These are phyloP conservation scores for Curvularia sp. DNA, from an alignment of 2,329 filamentous ascomycete species.

Conservation along the genomic window DNA sequence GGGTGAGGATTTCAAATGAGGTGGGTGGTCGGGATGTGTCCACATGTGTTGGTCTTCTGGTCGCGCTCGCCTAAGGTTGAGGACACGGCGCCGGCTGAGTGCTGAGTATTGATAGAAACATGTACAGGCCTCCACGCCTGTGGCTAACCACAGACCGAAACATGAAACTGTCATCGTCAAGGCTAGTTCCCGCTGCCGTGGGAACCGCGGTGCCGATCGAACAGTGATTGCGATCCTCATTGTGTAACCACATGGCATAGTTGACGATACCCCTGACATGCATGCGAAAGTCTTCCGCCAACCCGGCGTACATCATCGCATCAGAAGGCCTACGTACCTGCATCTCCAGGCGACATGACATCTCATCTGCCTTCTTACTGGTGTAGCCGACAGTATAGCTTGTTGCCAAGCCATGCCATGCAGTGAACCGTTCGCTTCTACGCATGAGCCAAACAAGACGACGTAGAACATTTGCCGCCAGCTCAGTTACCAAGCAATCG, in stretches of 20 bases:
- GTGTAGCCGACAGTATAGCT: slow-evolving; percentile 10
- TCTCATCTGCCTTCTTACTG: slow-evolving; percentile 18
- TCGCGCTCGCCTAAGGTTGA: background rate
- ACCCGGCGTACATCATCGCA: slow-evolving; percentile 10
- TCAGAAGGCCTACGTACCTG: slow-evolving; percentile 14
- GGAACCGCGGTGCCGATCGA: background rate
- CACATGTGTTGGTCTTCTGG: background rate
- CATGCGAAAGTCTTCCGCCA: slow-evolving; percentile 5
- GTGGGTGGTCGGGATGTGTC: background rate
- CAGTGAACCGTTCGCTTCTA: slow-evolving; percentile 39
- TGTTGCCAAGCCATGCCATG: slow-evolving; percentile 36
- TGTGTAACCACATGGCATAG: slow-evolving; percentile 16
- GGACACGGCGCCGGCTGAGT: background rate
- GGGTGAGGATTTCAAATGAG: background rate
- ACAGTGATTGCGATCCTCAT: slow-evolving; percentile 7
- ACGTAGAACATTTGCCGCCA: slow-evolving; percentile 31
- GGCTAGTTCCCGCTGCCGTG: background rate
- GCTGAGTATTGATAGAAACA: slow-evolving; percentile 6
- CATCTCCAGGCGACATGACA: slow-evolving; percentile 16
- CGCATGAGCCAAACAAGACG: slow-evolving; percentile 39
- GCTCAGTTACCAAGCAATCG: slow-evolving; percentile 40
- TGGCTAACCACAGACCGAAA: background rate
- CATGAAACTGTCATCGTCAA: background rate
- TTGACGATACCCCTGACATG: slow-evolving; percentile 14
- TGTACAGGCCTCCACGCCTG: slow-evolving; percentile 1